phyloP scores from a whole-genome alignment of 164 flowering plant species.

The Saururus chinensis region DNA sequence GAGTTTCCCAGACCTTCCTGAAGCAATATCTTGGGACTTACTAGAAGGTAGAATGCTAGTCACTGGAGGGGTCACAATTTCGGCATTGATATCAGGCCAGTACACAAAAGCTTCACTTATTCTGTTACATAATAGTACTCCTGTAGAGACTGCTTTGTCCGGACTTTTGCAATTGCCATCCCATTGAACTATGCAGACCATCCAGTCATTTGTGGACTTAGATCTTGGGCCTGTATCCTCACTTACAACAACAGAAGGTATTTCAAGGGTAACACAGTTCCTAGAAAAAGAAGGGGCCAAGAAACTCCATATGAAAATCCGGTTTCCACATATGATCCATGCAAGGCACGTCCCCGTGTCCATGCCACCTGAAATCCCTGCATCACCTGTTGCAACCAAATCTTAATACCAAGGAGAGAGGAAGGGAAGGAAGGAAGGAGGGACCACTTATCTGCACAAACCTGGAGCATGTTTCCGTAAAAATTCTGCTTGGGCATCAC shows the following conservation, averaged over 20 bases:
- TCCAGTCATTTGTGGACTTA: constrained; percentile 33
- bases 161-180: constrained; percentile 13
- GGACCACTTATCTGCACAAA: constrained; percentile 16
- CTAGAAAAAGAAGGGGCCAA: constrained; percentile 44
- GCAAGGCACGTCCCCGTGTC: constrained; percentile 63
- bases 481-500: constrained; percentile 52
- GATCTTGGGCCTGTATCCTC: constrained; percentile 22
- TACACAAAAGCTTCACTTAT: constrained; percentile 46
- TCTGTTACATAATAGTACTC: constrained; percentile 50
- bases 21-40: neutral
- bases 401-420: neutral
- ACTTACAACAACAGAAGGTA: constrained; percentile 28
- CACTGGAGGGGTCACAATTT: constrained; percentile 19
- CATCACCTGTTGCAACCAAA: constrained; percentile 30
- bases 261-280: constrained; percentile 47
- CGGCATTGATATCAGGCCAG: constrained; percentile 63
- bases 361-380: constrained; percentile 64
- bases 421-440: neutral
- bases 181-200: constrained; percentile 57
- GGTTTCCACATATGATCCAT: constrained; percentile 67
- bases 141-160: constrained; percentile 30
- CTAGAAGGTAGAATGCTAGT: neutral
- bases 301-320: constrained; percentile 70
- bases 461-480: constrained; percentile 41
- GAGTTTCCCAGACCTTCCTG: neutral